These are phyloP conservation scores for Linnemannia zychae DNA, from an alignment of 192 early-diverging fungal genomes.

Conservation along the genomic window DNA sequence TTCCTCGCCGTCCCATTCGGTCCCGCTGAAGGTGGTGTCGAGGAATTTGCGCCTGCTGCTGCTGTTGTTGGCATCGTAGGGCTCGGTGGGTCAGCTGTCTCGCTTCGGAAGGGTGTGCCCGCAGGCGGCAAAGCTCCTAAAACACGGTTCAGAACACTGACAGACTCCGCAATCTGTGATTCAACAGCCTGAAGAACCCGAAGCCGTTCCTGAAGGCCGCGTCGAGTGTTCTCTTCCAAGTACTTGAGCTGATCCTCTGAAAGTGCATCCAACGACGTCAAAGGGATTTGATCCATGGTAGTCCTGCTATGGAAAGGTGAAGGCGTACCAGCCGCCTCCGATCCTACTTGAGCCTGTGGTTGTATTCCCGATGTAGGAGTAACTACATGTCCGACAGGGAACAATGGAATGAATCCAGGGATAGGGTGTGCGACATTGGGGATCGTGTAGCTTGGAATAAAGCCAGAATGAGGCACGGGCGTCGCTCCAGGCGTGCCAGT, in stretches of 20 bases:
- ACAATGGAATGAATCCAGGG: slow-evolving; percentile 58
- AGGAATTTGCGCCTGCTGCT: not conserved
- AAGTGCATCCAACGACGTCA: slow-evolving; percentile 58
- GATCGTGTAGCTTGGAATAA: slow-evolving; percentile 38
- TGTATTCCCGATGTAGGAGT: not conserved
- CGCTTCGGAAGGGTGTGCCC: slow-evolving; percentile 25
- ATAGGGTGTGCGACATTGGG: slow-evolving; percentile 47
- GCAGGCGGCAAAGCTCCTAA: slow-evolving; percentile 57
- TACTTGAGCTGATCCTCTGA: slow-evolving; percentile 70
- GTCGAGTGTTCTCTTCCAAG: slow-evolving; percentile 68
- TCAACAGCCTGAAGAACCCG: slow-evolving; percentile 73
- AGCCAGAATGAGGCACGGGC: slow-evolving; percentile 10
- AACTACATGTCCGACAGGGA: slow-evolving; percentile 33
- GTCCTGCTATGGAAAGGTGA: not conserved
- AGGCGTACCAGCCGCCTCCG: not conserved
- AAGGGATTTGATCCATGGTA: slow-evolving; percentile 42
- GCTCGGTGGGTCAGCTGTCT: slow-evolving; percentile 40
- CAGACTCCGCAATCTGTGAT: slow-evolving; percentile 67
- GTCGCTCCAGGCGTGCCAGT: slow-evolving; percentile 1
- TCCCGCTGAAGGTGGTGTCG: slow-evolving; percentile 13
- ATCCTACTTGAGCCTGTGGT: slow-evolving; percentile 10
- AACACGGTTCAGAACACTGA: slow-evolving; percentile 57
- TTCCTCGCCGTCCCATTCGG: slow-evolving; percentile 13
- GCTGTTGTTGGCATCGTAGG: slow-evolving; percentile 13
- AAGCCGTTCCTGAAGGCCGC: slow-evolving; percentile 74